A percentile compares a stretch with the other conserved stretches of the same genome.
Evolutionary conservation across 257 asterid genomes (phyloP).

Genomic region (Echites panduratus): DNA sequence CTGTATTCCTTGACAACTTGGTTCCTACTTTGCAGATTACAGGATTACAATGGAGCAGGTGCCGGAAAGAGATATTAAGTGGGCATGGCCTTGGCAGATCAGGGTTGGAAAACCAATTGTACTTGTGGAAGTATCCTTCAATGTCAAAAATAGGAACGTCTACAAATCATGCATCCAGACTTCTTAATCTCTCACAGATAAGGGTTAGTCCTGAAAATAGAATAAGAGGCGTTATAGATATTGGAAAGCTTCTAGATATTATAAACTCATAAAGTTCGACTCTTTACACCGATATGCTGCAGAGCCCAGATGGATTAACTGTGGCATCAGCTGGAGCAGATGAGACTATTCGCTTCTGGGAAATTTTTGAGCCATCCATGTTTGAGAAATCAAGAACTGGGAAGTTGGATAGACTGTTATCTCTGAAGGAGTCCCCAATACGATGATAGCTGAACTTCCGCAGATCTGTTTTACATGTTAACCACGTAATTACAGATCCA

Average conservation of each 20-base stretch:
- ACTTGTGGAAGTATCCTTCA: conserved; percentile 84
- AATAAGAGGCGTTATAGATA: background rate
- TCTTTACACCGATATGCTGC: conserved; percentile 13
- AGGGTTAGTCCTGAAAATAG: conserved; percentile 7
- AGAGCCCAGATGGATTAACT: conserved; percentile 82
- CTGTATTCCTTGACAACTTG: background rate
- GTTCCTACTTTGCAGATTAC: conserved; percentile 35
- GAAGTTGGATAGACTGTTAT: conserved; percentile 51
- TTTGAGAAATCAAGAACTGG: conserved; percentile 30
- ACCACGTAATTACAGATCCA: background rate
- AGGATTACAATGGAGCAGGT: conserved; percentile 69
- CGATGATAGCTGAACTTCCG: conserved; percentile 22
- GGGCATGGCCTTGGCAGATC: conserved; percentile 53
- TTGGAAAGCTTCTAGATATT: background rate
- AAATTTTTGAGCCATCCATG: conserved; percentile 60
- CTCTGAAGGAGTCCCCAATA: conserved; percentile 49
- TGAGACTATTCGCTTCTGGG: conserved; percentile 62
- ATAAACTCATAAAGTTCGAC: background rate
- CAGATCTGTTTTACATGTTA: background rate
- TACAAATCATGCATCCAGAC: conserved; percentile 29
- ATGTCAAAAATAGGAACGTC: conserved; percentile 50
- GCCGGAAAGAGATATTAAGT: conserved; percentile 67
- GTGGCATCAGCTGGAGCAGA: conserved; percentile 63
- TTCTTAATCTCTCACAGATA: conserved; percentile 72
- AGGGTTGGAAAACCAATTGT: conserved; percentile 29